phyloP scores from a whole-genome alignment of 768 basidiomycete species.

The Boletus fagicola region DNA sequence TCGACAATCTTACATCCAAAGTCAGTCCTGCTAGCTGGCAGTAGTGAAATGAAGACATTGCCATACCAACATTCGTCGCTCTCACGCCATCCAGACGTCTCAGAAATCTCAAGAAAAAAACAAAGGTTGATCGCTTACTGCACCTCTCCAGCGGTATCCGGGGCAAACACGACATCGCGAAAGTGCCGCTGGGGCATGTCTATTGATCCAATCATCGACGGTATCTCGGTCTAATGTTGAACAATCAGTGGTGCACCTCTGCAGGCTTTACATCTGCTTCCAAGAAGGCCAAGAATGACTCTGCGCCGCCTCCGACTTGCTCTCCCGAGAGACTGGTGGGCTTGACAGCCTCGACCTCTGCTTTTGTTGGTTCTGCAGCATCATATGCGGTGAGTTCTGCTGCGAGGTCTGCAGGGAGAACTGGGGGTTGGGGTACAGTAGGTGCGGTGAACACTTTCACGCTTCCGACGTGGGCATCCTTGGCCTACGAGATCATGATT shows the following conservation, averaged over 20 bases:
- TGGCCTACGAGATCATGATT: conserved; percentile 50
- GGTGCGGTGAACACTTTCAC: conserved; percentile 85
- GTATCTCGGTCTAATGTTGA: conserved; percentile 11
- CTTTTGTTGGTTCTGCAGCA: conserved; percentile 63
- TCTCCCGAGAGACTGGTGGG: conserved; percentile 18
- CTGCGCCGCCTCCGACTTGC: conserved; percentile 48
- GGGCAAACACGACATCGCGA: background rate
- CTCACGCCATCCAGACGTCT: background rate
- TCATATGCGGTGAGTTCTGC: conserved; percentile 86
- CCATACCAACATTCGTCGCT: background rate
- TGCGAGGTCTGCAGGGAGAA: conserved; percentile 82
- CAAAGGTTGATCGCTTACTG: background rate
- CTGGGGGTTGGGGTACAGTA: conserved; percentile 67
- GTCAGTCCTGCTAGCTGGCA: background rate
- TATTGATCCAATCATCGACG: conserved; percentile 14
- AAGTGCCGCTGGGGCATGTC: conserved; percentile 4
- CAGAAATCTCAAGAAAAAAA: background rate
- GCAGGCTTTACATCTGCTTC: conserved; percentile 76
- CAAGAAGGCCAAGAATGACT: conserved; percentile 75
- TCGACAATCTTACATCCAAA: background rate
- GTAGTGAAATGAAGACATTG: background rate
- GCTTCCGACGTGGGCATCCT: conserved; percentile 84
- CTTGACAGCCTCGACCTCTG: conserved; percentile 42
- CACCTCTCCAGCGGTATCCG: background rate
- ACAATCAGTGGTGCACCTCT: conserved; percentile 52